Evolutionary conservation across 2,329 filamentous ascomycete species (phyloP), one percentile per base, ranked within the genome.

Genomic region (Calonectria pseudoturangicola): DNA sequence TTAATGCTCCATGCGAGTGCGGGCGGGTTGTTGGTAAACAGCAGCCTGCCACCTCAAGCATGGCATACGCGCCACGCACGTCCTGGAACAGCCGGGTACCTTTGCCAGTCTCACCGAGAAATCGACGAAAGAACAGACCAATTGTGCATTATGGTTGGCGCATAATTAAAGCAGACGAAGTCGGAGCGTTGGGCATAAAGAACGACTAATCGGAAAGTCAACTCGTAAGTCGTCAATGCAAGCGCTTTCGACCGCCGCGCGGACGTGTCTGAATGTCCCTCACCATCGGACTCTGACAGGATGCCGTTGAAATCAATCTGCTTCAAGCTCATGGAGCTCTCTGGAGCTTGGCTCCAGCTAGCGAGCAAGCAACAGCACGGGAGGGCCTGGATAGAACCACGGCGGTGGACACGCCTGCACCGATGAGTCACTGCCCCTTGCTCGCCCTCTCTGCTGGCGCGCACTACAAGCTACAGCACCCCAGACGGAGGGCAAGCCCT

Each of bases 391-490:
- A 68, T 68, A 68, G 51, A 18, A 13, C 21, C 65, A 68, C 65
- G 65, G 70, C 65, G 33, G 39, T 43, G 43, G 43, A 47, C 41
- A 33, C 41, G 16, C 41, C 56, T 36, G 36, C 21, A 27, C 28
- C n/a, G 58, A 39, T 72, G 65, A 72, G 56, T 72, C 70, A 72
- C 56, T 25, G 18, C 12, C 54, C 69, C 69, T 64, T 67, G 69
- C 64, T 71, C 63, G 47, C 56, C 36, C 36, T 43, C 21, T 25
- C 33, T 41, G 54, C 47, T 63, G 58, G 58, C 58, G 18, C 58
- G 10, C 58, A 30, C 15, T 47, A 33, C 33, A 36, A 10, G 12
- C 33, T 21, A 60, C 21, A 45, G 39, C 18, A 39, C 58, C 15
- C 36, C 54, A 58, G 39, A 36, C 28, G 25, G 18, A n/a, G 15